A percentile compares a stretch with the other conserved stretches of the same genome.
Conservation (phyloP, 2,329 filamentous ascomycete species). For the Trichoderma lentiforme region DNA sequence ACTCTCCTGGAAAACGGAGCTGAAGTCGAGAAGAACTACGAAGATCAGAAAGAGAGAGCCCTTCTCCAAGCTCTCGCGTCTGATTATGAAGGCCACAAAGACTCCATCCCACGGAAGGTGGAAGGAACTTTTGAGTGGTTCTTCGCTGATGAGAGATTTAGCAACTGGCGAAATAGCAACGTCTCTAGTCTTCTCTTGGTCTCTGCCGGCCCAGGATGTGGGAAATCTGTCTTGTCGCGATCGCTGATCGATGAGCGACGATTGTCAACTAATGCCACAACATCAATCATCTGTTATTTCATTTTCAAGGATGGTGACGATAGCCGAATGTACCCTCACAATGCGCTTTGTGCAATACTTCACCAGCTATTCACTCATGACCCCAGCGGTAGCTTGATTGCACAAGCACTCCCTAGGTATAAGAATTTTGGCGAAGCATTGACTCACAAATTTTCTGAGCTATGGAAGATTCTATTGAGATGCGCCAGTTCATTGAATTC, state of each 20-base stretch:
- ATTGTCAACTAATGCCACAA: constrained; percentile 22
- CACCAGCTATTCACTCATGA: constrained; percentile 28
- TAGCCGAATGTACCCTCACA: constrained; percentile 20
- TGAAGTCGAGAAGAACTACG: not conserved
- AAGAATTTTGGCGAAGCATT: not conserved
- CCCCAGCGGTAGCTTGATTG: constrained; percentile 15
- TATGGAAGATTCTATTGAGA: constrained; percentile 14
- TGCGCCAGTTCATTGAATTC: constrained; percentile 7
- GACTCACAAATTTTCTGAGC: constrained; percentile 1
- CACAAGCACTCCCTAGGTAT: not conserved
- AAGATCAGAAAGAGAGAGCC: not conserved
- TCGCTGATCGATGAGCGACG: constrained; percentile 29
- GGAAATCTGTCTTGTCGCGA: constrained; percentile 29
- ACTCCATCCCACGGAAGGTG: constrained; percentile 29
- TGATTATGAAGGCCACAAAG: constrained; percentile 29
- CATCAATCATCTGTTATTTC: constrained; percentile 31
- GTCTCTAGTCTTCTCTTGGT: constrained; percentile 31
- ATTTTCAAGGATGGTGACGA: constrained; percentile 34
- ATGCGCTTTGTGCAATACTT: constrained; percentile 27
- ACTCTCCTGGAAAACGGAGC: not conserved
- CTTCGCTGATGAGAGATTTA: constrained; percentile 27
- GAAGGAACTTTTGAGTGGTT: constrained; percentile 36
- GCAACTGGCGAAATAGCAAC: constrained; percentile 26
- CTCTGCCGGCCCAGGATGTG: constrained; percentile 33
- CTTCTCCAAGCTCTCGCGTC: constrained; percentile 22